Evolutionary conservation across 495 filamentous ascomycete genomes (phyloP).

Genomic region (Trichoderma reesei): DNA sequence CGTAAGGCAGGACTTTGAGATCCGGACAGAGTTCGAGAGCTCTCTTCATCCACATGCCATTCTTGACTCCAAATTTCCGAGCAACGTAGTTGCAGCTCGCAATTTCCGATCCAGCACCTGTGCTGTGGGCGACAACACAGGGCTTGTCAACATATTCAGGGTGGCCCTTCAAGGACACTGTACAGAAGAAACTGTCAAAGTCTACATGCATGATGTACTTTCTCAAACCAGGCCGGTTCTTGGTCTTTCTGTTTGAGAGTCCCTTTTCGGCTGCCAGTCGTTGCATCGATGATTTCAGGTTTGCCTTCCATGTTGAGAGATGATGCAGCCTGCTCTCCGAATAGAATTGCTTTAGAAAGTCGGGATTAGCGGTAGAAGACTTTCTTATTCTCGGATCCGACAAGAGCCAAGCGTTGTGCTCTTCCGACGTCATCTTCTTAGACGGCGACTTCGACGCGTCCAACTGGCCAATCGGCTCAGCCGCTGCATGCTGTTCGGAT

Average conservation of each 20-base stretch:
- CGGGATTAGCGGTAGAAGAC: constrained; percentile 77
- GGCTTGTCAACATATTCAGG: constrained; percentile 75
- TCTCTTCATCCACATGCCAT: constrained; percentile 98
- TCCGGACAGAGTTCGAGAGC: constrained; percentile 76
- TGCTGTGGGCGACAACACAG: constrained; percentile 79
- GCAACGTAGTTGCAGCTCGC: constrained; percentile 95
- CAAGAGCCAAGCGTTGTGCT: constrained; percentile 77
- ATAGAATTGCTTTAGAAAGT: constrained; percentile 90
- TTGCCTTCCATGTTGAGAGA: constrained; percentile 89
- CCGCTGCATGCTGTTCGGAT: background rate
- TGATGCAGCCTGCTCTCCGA: constrained; percentile 90
- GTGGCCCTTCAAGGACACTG: constrained; percentile 69
- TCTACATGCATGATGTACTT: constrained; percentile 91
- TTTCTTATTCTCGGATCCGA: constrained; percentile 73
- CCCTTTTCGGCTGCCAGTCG: constrained; percentile 56
- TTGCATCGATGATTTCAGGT: constrained; percentile 80
- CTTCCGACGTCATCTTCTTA: constrained; percentile 64
- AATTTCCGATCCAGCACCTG: constrained; percentile 81
- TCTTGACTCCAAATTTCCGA: constrained; percentile 75
- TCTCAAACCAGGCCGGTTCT: constrained; percentile 47
- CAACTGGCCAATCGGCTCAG: background rate
- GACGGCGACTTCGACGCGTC: constrained; percentile 8
- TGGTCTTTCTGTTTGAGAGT: constrained; percentile 25
- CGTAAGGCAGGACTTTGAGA: constrained; percentile 79
- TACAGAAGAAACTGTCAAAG: constrained; percentile 96